Percentiles rank a stretch among this genome's conserved stretches.
These are phyloP conservation scores for Metarhizium anisopliae DNA, from an alignment of 2,329 filamentous ascomycete genomes.

Conservation along the genomic window DNA sequence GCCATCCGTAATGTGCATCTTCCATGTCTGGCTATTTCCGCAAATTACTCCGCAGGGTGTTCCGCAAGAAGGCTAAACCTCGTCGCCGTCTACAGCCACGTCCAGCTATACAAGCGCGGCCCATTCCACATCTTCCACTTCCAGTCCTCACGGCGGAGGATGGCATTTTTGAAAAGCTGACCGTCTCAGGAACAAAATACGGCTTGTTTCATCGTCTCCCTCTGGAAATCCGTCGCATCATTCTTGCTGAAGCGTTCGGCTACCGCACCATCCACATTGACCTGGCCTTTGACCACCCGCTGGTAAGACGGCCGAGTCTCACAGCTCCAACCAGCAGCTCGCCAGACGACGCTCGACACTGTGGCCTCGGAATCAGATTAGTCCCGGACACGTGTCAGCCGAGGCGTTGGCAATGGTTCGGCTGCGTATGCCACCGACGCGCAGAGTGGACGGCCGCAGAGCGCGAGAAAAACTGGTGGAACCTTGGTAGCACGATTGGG, in stretches of 20 bases:
- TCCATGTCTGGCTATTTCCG: no score
- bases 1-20: no score
- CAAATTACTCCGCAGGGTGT: no score
- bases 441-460: slow-evolving; percentile 5
- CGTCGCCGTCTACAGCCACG: not conserved
- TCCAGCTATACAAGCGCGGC: not conserved
- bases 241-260: not conserved
- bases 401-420: slow-evolving; percentile 10
- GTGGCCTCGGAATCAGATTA: not conserved
- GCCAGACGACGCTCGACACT: not conserved
- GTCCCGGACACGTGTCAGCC: not conserved
- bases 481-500: not conserved
- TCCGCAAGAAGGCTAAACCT: no score
- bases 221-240: not conserved
- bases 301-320: not conserved
- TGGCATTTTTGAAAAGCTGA: not conserved
- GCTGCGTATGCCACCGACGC: slow-evolving; percentile 11
- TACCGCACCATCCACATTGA: not conserved
- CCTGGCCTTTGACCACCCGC: not conserved
- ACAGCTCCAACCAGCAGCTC: not conserved
- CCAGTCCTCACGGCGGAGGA: not conserved
- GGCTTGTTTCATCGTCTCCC: not conserved
- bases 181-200: not conserved
- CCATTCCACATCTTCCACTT: not conserved
- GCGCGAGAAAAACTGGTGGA: not conserved